Evolutionary conservation across 306 rosid species (phyloP), one percentile per base, ranked within the genome.

Genomic region (Macrotyloma uniflorum): DNA sequence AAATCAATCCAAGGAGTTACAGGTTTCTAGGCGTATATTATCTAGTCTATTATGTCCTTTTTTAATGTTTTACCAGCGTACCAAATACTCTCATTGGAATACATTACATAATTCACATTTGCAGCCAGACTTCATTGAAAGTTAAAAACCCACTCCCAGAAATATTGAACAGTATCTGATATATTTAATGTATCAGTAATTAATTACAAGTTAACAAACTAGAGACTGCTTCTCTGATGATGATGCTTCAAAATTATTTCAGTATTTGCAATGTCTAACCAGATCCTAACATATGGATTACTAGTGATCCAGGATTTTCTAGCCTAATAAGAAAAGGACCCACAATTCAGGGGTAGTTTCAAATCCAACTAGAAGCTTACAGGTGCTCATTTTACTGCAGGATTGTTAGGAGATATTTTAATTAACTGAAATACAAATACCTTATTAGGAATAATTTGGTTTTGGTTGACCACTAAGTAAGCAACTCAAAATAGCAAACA

Each of bases 361-460:
- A 67, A 77, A 72, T 51, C 50, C 72, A 70, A 72, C 58, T 53
- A 70, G 26, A 66, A 70, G 66, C 33, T 55, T 55, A 54, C 35
- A 19, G 66, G 10, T 11, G 18, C 47, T 76, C 59, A 28, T 26
- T 65, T 69, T 73, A 74, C 69, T 22, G 28, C 30, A 26, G 45
- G 61, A 70, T 6, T 65, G 50, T 32, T 53, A 2, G 66, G 20
- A 79, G 12, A 67, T 23, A 42, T 55, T 53, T 23, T 30, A 64
- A 20, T 50, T 22, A 70, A 54, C 53, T 49, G 72, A 84, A 69
- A 50, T 75, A 33, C 57, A 46, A 79, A 84, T 20, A 63, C 45
- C 82, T 40, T 75, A n/a, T 26, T 22, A 53, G 28, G 58, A 55
- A 76, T 28, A 75, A 74, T 79, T 24, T 63, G 20, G 14, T 65